Percentiles rank a stretch among this genome's conserved stretches.
Evolutionary conservation across 768 basidiomycete species (phyloP).

Genomic region (Gloeopeniophorella convolvens): DNA sequence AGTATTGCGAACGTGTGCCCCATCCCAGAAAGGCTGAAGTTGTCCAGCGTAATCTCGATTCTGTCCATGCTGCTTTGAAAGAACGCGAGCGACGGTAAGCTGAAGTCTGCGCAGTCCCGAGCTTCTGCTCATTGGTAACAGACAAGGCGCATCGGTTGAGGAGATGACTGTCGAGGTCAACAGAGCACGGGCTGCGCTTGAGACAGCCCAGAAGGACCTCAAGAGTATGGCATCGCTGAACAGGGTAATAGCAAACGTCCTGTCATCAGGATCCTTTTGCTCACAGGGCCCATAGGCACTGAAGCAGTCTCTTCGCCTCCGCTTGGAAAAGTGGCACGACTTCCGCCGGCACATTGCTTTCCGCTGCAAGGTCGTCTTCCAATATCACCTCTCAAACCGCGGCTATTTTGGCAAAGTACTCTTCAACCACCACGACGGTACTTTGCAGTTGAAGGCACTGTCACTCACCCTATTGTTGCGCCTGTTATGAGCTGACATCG

Average conservation of each 20-base stretch:
- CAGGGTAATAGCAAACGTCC: constrained; percentile 40
- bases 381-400: constrained; percentile 74
- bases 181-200: constrained; percentile 50
- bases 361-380: constrained; percentile 78
- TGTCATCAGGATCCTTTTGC: background rate
- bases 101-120: constrained; percentile 1
- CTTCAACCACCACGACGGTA: constrained; percentile 70
- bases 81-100: constrained; percentile 58
- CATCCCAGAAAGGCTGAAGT: constrained; percentile 51
- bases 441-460: constrained; percentile 56
- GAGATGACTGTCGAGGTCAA: constrained; percentile 70
- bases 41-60: constrained; percentile 56
- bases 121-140: constrained; percentile 25
- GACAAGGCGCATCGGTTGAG: constrained; percentile 72
- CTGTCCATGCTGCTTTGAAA: constrained; percentile 56
- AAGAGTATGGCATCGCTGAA: constrained; percentile 59
- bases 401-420: constrained; percentile 86
- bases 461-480: background rate
- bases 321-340: constrained; percentile 74
- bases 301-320: constrained; percentile 54
- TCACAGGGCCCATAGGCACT: constrained; percentile 44
- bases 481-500: background rate
- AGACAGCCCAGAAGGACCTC: constrained; percentile 56
- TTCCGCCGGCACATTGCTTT: constrained; percentile 88
- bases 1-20: constrained; percentile 52